Evolutionary conservation across 2,329 filamentous ascomycete genomes (phyloP).

Genomic region (Fusarium citri): DNA sequence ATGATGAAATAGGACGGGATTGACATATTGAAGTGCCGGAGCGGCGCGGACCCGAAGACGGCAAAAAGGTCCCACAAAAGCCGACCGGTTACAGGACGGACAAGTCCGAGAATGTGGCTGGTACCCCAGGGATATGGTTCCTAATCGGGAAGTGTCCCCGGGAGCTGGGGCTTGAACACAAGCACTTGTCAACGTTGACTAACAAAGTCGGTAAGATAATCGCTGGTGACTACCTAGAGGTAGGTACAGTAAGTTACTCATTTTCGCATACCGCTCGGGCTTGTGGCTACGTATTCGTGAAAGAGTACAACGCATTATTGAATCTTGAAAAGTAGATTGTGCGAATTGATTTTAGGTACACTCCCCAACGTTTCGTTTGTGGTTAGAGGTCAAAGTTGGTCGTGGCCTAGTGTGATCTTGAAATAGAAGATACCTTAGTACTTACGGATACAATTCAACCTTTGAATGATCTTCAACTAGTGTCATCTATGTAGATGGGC

Average conservation of each 20-base stretch:
- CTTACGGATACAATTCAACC: background rate
- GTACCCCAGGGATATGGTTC: slow-evolving; percentile 7
- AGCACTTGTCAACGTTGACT: slow-evolving; percentile 18
- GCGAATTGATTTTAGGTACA: background rate
- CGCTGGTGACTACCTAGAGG: background rate
- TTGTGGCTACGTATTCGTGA: slow-evolving; percentile 1
- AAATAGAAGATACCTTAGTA: background rate
- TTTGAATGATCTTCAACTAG: background rate
- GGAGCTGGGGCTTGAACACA: slow-evolving; percentile 1
- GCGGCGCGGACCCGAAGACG: slow-evolving; percentile 37
- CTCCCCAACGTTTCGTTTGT: background rate
- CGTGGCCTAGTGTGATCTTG: background rate
- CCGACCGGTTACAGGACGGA: slow-evolving; percentile 21
- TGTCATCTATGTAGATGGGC: background rate
- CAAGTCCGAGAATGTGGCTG: slow-evolving; percentile 33
- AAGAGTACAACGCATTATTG: background rate
- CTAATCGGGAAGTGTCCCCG: slow-evolving; percentile 24
- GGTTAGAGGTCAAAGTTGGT: background rate
- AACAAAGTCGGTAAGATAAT: slow-evolving; percentile 22
- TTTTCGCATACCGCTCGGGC: slow-evolving; percentile 12
- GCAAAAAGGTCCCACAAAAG: slow-evolving; percentile 23
- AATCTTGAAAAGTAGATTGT: background rate
- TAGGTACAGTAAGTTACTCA: background rate
- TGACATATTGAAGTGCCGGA: slow-evolving; percentile 22
- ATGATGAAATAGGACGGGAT: slow-evolving; percentile 5